phyloP scores from a whole-genome alignment of 2,329 filamentous ascomycete species.

The Metarhizium rileyi region DNA sequence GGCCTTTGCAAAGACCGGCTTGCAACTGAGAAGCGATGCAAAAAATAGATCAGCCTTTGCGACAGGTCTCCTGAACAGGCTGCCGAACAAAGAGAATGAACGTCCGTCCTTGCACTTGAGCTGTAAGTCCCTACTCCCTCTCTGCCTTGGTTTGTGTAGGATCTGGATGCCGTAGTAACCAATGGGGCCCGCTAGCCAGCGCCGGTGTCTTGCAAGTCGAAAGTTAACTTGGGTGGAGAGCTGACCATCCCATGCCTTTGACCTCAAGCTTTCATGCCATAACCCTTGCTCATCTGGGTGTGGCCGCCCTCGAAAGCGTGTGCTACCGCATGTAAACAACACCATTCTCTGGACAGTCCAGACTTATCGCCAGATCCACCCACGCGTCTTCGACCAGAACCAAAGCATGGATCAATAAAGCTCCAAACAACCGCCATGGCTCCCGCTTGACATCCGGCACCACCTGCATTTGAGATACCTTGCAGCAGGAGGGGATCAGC shows the following conservation, averaged over 20 bases:
- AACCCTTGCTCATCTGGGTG: neutral
- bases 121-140: neutral
- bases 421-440: neutral
- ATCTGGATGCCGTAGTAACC: conserved; percentile 16
- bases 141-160: conserved; percentile 2
- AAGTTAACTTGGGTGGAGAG: neutral
- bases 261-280: too few relatives aligned
- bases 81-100: neutral
- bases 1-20: neutral
- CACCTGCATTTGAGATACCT: neutral
- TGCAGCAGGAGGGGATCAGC: neutral
- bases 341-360: neutral
- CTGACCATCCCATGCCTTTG: neutral
- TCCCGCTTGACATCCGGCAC: neutral
- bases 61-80: neutral
- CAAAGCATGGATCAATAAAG: too few relatives aligned
- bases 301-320: neutral
- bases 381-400: neutral
- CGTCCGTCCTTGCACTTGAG: neutral
- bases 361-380: neutral
- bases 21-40: neutral
- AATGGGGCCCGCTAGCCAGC: conserved; percentile 7
- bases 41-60: neutral
- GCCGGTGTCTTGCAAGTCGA: neutral
- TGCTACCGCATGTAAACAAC: neutral